Evolutionary conservation across 2,329 filamentous ascomycete species (phyloP).

Genomic region (Pseudocercospora vitis): DNA sequence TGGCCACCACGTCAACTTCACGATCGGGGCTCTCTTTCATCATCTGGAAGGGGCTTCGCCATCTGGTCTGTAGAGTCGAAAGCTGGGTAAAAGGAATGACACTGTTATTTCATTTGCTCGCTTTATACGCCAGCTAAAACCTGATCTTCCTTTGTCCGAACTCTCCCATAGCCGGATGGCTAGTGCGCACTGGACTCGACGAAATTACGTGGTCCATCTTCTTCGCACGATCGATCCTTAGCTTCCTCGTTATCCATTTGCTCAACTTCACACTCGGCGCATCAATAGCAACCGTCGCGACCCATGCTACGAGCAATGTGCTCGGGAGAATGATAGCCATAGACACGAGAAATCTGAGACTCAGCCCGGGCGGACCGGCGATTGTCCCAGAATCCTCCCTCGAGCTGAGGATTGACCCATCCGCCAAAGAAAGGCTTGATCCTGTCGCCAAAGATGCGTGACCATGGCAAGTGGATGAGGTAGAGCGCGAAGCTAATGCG

Average conservation of each 20-base stretch:
- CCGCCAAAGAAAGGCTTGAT: slow-evolving; percentile 24
- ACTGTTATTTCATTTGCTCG: no score
- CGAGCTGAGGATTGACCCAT: slow-evolving; percentile 27
- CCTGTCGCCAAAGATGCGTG: background rate
- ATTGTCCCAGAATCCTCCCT: slow-evolving; percentile 2
- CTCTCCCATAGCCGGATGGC: no score
- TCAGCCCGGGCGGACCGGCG: slow-evolving; percentile 1
- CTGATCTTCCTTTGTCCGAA: no score
- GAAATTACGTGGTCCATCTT: no score
- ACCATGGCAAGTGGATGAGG: background rate
- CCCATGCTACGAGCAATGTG: slow-evolving; percentile 56
- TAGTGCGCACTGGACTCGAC: no score
- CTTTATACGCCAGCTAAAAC: no score
- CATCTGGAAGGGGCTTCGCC: no score
- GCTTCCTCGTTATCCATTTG: slow-evolving; percentile 52
- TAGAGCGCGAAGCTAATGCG: slow-evolving; percentile 7
- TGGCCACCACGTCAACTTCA: no score
- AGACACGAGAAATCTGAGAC: slow-evolving; percentile 33
- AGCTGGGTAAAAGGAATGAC: no score
- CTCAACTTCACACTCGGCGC: slow-evolving; percentile 57
- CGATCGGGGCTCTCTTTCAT: no score
- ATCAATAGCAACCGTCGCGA: slow-evolving; percentile 59
- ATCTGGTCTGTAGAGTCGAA: no score
- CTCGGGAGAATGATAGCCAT: slow-evolving; percentile 55
- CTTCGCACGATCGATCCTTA: slow-evolving; percentile 10